Conservation (phyloP, 2,329 filamentous ascomycete genomes). For the Penicillium sp. region DNA sequence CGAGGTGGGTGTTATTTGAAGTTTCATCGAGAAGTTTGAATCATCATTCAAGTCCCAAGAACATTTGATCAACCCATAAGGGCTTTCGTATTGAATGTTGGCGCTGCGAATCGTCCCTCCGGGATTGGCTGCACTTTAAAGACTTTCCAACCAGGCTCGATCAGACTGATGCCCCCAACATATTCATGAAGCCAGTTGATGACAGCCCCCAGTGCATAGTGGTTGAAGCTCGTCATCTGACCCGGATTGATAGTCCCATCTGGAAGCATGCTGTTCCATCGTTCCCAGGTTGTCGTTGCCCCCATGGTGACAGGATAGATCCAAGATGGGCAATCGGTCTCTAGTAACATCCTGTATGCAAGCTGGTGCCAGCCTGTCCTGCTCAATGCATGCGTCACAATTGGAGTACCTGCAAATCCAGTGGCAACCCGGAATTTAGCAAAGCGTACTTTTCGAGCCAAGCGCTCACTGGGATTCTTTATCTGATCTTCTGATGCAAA, state of each 20-base stretch:
- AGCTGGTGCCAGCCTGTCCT: constrained; percentile 30
- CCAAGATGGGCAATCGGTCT: constrained; percentile 25
- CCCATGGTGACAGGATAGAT: constrained; percentile 33
- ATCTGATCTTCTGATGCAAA: constrained; percentile 26
- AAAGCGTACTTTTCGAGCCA: constrained; percentile 26
- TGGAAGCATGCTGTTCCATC: constrained; percentile 51
- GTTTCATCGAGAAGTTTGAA: constrained; percentile 1
- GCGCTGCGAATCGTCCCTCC: constrained; percentile 6
- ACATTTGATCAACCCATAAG: constrained; percentile 1
- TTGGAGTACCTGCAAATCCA: constrained; percentile 44
- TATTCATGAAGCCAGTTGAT: constrained; percentile 36
- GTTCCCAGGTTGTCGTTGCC: constrained; percentile 53
- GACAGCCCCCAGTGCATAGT: no score
- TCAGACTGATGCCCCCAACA: constrained; percentile 32
- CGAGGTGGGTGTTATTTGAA: background rate
- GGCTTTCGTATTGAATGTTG: background rate
- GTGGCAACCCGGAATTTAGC: constrained; percentile 42
- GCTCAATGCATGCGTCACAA: constrained; percentile 37
- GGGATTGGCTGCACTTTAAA: constrained; percentile 2
- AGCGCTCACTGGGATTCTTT: constrained; percentile 1
- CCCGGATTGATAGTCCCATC: constrained; percentile 49
- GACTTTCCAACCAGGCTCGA: constrained; percentile 41
- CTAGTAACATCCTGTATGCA: constrained; percentile 50
- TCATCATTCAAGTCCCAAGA: background rate
- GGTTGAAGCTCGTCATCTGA: background rate